These are phyloP conservation scores for Moesziomyces parantarcticus DNA, from an alignment of 1,284 basidiomycete genomes.

Conservation along the genomic window DNA sequence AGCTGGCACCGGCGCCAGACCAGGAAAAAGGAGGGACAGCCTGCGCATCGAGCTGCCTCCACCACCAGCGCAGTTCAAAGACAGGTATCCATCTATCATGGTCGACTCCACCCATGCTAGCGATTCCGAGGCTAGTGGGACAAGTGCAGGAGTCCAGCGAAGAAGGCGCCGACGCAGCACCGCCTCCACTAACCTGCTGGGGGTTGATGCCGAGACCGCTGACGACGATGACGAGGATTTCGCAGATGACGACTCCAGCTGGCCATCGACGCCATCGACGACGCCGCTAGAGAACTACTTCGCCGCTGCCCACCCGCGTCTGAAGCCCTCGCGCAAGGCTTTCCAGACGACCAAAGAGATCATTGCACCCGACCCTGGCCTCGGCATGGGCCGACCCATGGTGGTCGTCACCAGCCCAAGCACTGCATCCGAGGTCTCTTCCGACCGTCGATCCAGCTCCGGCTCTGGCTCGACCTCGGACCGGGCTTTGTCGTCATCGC, in stretches of 20 bases:
- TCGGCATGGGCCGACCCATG: constrained; percentile 42
- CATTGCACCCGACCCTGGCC: constrained; percentile 15
- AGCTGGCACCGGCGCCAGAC: neutral
- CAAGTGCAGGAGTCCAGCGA: constrained; percentile 1
- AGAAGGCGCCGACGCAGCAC: constrained; percentile 27
- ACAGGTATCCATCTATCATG: constrained; percentile 35
- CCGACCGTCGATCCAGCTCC: constrained; percentile 33
- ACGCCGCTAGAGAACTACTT: constrained; percentile 46
- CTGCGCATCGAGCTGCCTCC: constrained; percentile 46
- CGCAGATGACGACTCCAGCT: constrained; percentile 47
- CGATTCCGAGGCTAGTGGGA: constrained; percentile 29
- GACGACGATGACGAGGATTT: constrained; percentile 30
- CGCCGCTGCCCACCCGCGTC: constrained; percentile 12
- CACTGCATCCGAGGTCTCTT: constrained; percentile 41
- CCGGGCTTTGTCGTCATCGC: constrained; percentile 13
- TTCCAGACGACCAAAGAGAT: constrained; percentile 40
- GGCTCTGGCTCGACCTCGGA: constrained; percentile 31
- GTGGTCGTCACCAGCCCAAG: constrained; percentile 46
- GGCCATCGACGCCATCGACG: constrained; percentile 46
- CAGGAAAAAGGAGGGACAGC: constrained; percentile 25
- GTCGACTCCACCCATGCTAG: constrained; percentile 39
- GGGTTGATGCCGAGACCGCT: constrained; percentile 3
- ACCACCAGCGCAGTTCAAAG: constrained; percentile 34
- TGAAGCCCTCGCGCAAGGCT: constrained; percentile 1
- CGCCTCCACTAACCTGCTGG: constrained; percentile 22